A percentile compares a stretch with the other conserved stretches of the same genome.
Evolutionary conservation across 345 rosid genomes (phyloP).

Genomic region (Psidium guajava): DNA sequence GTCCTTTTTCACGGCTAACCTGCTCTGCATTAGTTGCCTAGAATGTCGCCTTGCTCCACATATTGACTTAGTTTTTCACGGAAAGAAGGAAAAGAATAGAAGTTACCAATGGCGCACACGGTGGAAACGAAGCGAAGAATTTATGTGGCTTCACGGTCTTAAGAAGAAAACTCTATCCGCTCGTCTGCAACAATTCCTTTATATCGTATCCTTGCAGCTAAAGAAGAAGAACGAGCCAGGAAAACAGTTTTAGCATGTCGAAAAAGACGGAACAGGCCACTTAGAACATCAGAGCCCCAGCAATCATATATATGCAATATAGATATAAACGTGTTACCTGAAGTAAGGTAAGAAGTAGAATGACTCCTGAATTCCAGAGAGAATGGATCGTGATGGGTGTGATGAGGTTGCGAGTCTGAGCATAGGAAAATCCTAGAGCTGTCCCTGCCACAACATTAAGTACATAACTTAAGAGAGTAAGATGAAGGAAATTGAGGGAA

Average conservation of each 20-base stretch:
- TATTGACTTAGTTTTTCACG: not conserved
- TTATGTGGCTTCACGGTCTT: not conserved
- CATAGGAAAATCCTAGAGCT: constrained; percentile 73
- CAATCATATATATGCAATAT: not conserved
- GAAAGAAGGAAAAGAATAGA: not conserved
- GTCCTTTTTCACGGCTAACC: not conserved
- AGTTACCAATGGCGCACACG: not conserved
- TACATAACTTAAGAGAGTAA: not conserved
- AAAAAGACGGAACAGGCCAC: not conserved
- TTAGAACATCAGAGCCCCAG: not conserved
- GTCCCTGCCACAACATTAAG: constrained; percentile 25
- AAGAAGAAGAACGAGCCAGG: not conserved
- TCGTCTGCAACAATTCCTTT: constrained; percentile 60
- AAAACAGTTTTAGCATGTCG: not conserved
- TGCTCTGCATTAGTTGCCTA: not conserved
- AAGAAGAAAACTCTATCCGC: not conserved
- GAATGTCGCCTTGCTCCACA: not conserved
- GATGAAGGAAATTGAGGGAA: not conserved
- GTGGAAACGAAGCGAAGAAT: not conserved
- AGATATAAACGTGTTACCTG: constrained; percentile 34
- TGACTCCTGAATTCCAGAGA: constrained; percentile 83
- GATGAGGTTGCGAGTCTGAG: constrained; percentile 81
- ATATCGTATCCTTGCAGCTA: constrained; percentile 87
- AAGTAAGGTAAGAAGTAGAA: constrained; percentile 72
- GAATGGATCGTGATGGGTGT: constrained; percentile 80